These are phyloP conservation scores for Moesziomyces globuligerus DNA, from an alignment of 1,284 basidiomycete species.

Conservation along the genomic window DNA sequence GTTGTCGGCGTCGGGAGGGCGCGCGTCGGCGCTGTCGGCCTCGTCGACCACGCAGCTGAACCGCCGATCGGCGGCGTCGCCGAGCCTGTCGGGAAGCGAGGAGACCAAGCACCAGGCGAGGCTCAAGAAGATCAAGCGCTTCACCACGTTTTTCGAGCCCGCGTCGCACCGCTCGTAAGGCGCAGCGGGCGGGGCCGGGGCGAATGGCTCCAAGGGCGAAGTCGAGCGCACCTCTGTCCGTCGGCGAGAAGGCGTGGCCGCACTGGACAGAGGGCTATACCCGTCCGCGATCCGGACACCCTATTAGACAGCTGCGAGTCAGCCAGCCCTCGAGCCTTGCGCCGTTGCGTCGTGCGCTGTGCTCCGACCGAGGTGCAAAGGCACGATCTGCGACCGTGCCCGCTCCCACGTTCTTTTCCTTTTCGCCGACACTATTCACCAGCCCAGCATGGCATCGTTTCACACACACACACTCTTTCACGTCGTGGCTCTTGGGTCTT, in stretches of 20 bases:
- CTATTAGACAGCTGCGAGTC: background rate
- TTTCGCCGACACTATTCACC: too few species aligned
- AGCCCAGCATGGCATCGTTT: too few species aligned
- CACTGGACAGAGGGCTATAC: slow-evolving; percentile 34
- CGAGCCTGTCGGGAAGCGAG: slow-evolving; percentile 43
- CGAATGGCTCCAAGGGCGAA: background rate
- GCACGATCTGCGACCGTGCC: too few species aligned
- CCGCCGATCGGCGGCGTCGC: slow-evolving; percentile 34
- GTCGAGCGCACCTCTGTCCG: slow-evolving; percentile 18
- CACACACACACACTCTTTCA: slow-evolving; percentile 3
- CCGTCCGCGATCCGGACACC: background rate
- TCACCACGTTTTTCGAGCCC: slow-evolving; percentile 50
- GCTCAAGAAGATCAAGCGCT: slow-evolving; percentile 56
- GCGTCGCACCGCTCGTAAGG: slow-evolving; percentile 27
- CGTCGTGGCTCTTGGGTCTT: too few species aligned
- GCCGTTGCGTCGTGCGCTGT: too few species aligned
- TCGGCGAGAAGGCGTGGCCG: slow-evolving; percentile 1
- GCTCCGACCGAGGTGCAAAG: too few species aligned
- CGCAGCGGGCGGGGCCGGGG: too few species aligned
- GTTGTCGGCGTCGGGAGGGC: slow-evolving; percentile 10
- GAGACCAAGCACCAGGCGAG: slow-evolving; percentile 45
- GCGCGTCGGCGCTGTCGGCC: slow-evolving; percentile 16
- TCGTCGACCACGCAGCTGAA: slow-evolving; percentile 26
- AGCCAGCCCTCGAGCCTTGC: too few species aligned
- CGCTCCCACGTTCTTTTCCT: too few species aligned